A percentile compares a stretch with the other conserved stretches of the same genome.
Evolutionary conservation across 2,329 filamentous ascomycete genomes (phyloP).

Genomic region (Aspergillus intermedius): DNA sequence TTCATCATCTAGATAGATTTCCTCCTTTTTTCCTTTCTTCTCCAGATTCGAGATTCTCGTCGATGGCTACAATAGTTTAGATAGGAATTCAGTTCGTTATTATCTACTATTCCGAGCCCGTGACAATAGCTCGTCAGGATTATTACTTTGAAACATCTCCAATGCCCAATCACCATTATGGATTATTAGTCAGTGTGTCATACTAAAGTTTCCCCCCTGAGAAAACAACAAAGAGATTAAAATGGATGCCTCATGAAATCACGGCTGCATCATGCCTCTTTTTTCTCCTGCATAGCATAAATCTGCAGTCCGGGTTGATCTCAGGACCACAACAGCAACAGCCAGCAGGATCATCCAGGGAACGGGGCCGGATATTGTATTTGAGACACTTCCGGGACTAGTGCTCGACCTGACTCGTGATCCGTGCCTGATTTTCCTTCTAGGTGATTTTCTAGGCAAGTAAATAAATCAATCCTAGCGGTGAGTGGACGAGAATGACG

Average conservation of each 20-base stretch:
- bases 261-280: background rate
- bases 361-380: background rate
- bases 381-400: background rate
- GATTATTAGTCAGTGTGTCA: background rate
- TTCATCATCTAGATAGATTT: too few relatives aligned
- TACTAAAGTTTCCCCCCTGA: background rate
- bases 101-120: too few relatives aligned
- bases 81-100: too few relatives aligned
- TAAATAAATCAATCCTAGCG: background rate
- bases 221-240: background rate
- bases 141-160: background rate
- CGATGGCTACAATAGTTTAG: too few relatives aligned
- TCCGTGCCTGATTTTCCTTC: background rate
- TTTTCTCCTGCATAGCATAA: background rate
- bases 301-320: background rate
- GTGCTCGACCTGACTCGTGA: background rate
- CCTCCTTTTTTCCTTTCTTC: too few relatives aligned
- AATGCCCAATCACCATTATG: background rate
- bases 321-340: too few relatives aligned
- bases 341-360: too few relatives aligned
- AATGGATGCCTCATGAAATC: background rate
- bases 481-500: conserved; percentile 5
- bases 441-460: background rate
- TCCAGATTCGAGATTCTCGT: too few relatives aligned
- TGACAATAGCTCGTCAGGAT: too few relatives aligned